phyloP scores from a whole-genome alignment of 306 rosid genomes.

The Quercus wislizeni region DNA sequence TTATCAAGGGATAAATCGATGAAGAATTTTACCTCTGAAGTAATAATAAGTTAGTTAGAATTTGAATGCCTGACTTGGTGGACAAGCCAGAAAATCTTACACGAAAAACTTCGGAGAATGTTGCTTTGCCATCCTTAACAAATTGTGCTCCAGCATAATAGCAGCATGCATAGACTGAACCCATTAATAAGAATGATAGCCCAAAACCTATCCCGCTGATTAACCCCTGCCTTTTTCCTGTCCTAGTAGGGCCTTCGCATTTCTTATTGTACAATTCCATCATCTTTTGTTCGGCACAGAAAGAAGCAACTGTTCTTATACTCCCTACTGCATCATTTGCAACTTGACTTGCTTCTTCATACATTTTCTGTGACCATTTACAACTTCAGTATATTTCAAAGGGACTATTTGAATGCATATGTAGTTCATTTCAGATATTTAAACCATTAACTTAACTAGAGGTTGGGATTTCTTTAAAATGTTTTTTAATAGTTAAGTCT shows the following conservation, averaged over 20 bases:
- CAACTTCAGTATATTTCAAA: not conserved
- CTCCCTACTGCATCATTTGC: constrained; percentile 79
- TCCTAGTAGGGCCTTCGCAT: constrained; percentile 58
- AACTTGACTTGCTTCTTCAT: constrained; percentile 83
- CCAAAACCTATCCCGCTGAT: constrained; percentile 62
- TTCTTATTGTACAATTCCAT: constrained; percentile 59
- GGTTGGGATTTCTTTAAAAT: too few species aligned
- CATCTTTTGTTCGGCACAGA: constrained; percentile 87
- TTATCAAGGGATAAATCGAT: not conserved
- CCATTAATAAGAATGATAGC: constrained; percentile 43
- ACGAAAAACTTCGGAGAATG: constrained; percentile 49
- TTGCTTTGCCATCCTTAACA: constrained; percentile 46
- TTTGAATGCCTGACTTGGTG: not conserved
- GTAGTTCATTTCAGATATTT: not conserved
- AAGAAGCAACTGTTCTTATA: constrained; percentile 75
- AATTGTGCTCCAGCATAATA: constrained; percentile 66
- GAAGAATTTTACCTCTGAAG: not conserved
- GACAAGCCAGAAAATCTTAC: constrained; percentile 33
- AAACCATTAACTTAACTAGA: not conserved
- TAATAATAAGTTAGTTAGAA: not conserved
- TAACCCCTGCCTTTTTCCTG: constrained; percentile 58
- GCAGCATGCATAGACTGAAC: constrained; percentile 43
- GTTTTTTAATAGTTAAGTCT: not conserved
- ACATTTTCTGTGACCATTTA: constrained; percentile 48
- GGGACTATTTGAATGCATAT: not conserved